Conservation (phyloP, 163 green algal genomes). For the Scenedesmus sp. region DNA sequence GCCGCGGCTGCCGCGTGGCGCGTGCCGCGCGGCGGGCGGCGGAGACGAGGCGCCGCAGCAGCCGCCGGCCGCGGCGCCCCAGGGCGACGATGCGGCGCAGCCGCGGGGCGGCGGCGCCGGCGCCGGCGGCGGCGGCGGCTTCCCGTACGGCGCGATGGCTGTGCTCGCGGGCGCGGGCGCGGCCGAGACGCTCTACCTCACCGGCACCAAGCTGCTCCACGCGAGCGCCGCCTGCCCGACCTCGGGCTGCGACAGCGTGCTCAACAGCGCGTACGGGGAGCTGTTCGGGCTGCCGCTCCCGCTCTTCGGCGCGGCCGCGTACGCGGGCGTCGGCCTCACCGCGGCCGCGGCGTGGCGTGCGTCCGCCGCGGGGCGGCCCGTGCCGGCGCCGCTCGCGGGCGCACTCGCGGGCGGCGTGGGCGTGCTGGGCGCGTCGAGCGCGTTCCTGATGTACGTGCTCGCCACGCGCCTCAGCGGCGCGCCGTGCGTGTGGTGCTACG, state of each 20-base stretch:
- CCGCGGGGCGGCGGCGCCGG: slow-evolving; percentile 48
- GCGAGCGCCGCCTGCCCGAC: slow-evolving; percentile 74
- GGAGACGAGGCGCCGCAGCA: neutral
- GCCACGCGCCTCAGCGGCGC: slow-evolving; percentile 72
- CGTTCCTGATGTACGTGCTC: slow-evolving; percentile 74
- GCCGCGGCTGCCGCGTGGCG: too few species aligned
- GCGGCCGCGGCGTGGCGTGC: slow-evolving; percentile 30
- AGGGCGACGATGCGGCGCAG: neutral
- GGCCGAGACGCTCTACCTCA: slow-evolving; percentile 80
- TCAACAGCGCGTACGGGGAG: slow-evolving; percentile 77
- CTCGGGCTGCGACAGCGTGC: slow-evolving; percentile 79
- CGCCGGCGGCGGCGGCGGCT: slow-evolving; percentile 49
- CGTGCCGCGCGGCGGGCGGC: neutral
- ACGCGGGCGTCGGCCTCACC: slow-evolving; percentile 63
- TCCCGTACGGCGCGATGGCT: slow-evolving; percentile 53
- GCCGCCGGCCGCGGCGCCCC: neutral
- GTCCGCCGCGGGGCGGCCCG: neutral
- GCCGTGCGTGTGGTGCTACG: slow-evolving; percentile 84
- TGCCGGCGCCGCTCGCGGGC: slow-evolving; percentile 5
- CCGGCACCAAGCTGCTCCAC: slow-evolving; percentile 72
- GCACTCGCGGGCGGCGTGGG: slow-evolving; percentile 55
- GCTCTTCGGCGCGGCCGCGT: slow-evolving; percentile 69
- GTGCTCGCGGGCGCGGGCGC: slow-evolving; percentile 63
- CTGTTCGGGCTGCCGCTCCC: slow-evolving; percentile 83
- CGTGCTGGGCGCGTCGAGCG: slow-evolving; percentile 62